Conservation (phyloP, 345 rosid genomes). For the Eucalyptus regnans region DNA sequence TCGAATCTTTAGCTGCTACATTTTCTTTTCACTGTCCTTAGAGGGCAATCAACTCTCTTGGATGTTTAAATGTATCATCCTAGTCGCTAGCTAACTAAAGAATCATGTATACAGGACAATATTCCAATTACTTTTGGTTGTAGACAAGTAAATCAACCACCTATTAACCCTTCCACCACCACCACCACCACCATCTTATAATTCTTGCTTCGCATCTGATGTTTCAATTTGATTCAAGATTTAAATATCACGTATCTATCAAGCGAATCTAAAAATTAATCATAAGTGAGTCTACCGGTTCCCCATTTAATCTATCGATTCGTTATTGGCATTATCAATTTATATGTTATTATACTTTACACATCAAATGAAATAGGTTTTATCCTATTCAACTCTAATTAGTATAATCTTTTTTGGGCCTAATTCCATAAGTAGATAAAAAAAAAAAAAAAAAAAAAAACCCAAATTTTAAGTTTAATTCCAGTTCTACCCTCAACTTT, state of each 20-base stretch:
- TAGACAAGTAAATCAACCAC: not conserved
- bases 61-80: not conserved
- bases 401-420: too few species aligned
- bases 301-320: not conserved
- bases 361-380: not conserved
- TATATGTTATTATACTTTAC: not conserved
- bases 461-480: too few species aligned
- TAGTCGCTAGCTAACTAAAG: not conserved
- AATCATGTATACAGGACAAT: not conserved
- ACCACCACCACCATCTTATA: not conserved
- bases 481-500: too few species aligned
- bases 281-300: not conserved
- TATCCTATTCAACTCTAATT: not conserved
- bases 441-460: too few species aligned
- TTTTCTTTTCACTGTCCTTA: not conserved
- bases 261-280: not conserved
- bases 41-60: not conserved
- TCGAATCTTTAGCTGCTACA: not conserved
- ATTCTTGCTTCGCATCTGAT: not conserved
- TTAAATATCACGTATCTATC: not conserved
- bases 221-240: not conserved
- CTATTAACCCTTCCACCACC: not conserved
- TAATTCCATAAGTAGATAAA: too few species aligned
- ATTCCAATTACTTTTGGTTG: not conserved
- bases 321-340: not conserved